phyloP scores from a whole-genome alignment of 2,329 filamentous ascomycete species.

The Arachnomyces sp. region DNA sequence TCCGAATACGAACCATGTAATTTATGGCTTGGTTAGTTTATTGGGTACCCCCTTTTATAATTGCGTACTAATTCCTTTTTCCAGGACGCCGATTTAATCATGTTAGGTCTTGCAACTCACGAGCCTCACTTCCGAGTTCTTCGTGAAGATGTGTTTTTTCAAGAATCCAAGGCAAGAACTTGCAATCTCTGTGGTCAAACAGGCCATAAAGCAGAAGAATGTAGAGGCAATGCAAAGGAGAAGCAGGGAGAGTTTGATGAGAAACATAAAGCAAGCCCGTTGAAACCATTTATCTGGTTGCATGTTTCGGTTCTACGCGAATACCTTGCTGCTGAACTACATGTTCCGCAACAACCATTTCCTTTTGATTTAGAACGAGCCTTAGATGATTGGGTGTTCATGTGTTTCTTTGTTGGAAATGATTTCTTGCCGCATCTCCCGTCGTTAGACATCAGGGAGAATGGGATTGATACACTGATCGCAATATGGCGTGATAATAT shows the following conservation, averaged over 20 bases:
- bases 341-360: conserved; percentile 75
- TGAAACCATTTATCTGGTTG: conserved; percentile 97
- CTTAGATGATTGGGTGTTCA: conserved; percentile 96
- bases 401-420: conserved; percentile 98
- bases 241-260: conserved; percentile 75
- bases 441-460: conserved; percentile 94
- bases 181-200: conserved; percentile 89
- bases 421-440: conserved; percentile 96
- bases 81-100: conserved; percentile 89
- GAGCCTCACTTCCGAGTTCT: conserved; percentile 95
- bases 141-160: conserved; percentile 92
- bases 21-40: conserved; percentile 66
- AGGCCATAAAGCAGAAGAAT: conserved; percentile 82
- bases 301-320: conserved; percentile 87
- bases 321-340: conserved; percentile 84
- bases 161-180: conserved; percentile 71
- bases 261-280: conserved; percentile 60
- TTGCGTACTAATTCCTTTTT: conserved; percentile 16
- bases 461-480: conserved; percentile 91
- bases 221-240: conserved; percentile 68
- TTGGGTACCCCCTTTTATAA: background rate
- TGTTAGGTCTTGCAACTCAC: conserved; percentile 93
- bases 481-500: conserved; percentile 96
- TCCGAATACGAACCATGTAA: conserved; percentile 94
- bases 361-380: conserved; percentile 88